Evolutionary conservation across 73 alveolate species (phyloP).

Genomic region (Stentor roeselii): DNA sequence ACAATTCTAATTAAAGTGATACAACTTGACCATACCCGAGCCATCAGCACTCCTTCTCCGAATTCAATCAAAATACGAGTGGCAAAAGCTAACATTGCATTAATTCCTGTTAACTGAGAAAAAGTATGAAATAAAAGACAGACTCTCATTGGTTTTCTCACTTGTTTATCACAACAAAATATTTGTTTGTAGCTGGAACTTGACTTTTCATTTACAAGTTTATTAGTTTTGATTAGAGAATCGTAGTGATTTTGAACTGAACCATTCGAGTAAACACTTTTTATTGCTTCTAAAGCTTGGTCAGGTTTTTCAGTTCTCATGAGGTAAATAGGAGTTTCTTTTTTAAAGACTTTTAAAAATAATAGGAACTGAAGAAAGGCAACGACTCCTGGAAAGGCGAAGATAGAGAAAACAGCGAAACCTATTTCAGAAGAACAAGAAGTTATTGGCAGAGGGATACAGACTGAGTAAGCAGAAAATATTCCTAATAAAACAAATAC

Average conservation of each 20-base stretch:
- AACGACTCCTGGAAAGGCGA: neutral
- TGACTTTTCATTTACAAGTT: neutral
- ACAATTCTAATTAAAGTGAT: neutral
- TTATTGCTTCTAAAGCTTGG: neutral
- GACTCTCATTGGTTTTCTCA: slow-evolving; percentile 9
- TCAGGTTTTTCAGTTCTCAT: neutral
- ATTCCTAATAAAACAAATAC: neutral
- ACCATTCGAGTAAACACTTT: neutral
- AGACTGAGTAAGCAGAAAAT: neutral
- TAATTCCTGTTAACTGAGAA: neutral
- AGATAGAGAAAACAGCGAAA: neutral
- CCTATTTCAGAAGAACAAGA: neutral
- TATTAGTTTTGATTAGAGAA: neutral
- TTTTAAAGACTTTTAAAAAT: neutral
- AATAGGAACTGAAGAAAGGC: neutral
- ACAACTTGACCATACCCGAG: neutral
- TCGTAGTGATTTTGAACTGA: neutral
- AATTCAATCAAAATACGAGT: slow-evolving; percentile 6
- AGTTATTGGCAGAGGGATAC: slow-evolving; percentile 5
- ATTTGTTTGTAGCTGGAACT: neutral
- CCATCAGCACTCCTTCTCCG: neutral
- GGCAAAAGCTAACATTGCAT: neutral
- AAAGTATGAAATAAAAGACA: neutral
- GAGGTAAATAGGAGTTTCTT: slow-evolving; percentile 5
- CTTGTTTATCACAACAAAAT: neutral